phyloP scores from a whole-genome alignment of 2,329 filamentous ascomycete species.

The Chrysoporthe puriensis region DNA sequence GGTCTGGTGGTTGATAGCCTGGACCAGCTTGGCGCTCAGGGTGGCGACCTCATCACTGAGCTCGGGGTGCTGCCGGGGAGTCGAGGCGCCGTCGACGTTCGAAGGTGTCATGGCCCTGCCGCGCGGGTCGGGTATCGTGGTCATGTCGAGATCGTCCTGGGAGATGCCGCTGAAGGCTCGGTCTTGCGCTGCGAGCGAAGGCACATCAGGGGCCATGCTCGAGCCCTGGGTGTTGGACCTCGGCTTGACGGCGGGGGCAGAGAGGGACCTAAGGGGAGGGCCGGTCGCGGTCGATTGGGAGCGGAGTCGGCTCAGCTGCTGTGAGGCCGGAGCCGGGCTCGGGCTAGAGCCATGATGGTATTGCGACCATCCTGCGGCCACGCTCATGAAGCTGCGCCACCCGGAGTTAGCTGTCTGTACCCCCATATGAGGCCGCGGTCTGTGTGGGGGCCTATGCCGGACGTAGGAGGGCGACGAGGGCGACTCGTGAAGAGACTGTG shows the following conservation, averaged over 20 bases:
- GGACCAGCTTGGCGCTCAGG: slow-evolving; percentile 93
- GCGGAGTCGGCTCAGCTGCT: slow-evolving; percentile 52
- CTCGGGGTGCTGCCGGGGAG: slow-evolving; percentile 54
- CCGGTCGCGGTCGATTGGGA: slow-evolving; percentile 56
- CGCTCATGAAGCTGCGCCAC: slow-evolving; percentile 54
- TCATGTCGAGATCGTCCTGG: slow-evolving; percentile 64
- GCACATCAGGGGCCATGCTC: slow-evolving; percentile 40
- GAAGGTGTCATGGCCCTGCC: slow-evolving; percentile 55
- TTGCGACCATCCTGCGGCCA: slow-evolving; percentile 55
- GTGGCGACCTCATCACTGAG: slow-evolving; percentile 78
- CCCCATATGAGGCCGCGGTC: slow-evolving; percentile 21
- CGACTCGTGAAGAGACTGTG: neutral
- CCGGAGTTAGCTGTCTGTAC: slow-evolving; percentile 24
- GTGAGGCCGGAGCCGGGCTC: slow-evolving; percentile 35
- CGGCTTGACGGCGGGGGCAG: slow-evolving; percentile 44
- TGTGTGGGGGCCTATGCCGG: neutral
- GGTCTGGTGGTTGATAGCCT: slow-evolving; percentile 96
- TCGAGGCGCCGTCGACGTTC: slow-evolving; percentile 39
- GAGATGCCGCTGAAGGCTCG: slow-evolving; percentile 43
- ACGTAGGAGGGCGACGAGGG: too few relatives aligned
- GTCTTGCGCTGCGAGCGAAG: slow-evolving; percentile 29
- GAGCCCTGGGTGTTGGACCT: slow-evolving; percentile 44
- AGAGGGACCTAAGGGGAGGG: slow-evolving; percentile 43
- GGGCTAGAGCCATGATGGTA: slow-evolving; percentile 40
- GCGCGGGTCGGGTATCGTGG: slow-evolving; percentile 69